Evolutionary conservation across 179 eudicot species (phyloP).

Genomic region (Beta macrorhiza): DNA sequence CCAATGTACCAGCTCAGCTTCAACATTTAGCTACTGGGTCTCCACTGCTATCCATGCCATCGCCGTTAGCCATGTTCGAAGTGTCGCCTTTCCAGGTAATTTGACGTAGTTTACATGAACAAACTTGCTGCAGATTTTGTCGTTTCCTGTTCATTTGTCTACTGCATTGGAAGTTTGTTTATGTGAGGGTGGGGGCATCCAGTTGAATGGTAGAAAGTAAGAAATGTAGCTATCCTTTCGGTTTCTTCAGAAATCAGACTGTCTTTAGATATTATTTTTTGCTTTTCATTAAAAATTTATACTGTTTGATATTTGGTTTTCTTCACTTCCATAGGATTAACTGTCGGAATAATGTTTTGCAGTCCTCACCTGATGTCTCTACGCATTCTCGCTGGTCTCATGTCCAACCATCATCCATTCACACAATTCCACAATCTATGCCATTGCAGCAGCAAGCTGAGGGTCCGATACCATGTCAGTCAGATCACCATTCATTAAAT

Average conservation of each 20-base stretch:
- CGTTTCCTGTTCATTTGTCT: background rate
- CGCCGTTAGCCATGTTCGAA: constrained; percentile 89
- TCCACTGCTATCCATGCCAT: constrained; percentile 65
- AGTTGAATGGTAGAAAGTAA: background rate
- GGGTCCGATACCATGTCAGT: constrained; percentile 48
- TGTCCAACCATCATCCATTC: constrained; percentile 57
- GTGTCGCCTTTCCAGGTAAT: constrained; percentile 87
- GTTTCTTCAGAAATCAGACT: background rate
- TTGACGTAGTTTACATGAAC: constrained; percentile 5
- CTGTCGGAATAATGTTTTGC: constrained; percentile 23
- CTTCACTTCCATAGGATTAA: constrained; percentile 13
- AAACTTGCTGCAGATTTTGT: background rate
- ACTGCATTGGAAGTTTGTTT: background rate
- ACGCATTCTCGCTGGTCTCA: constrained; percentile 81
- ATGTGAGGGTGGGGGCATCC: background rate
- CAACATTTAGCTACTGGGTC: constrained; percentile 85
- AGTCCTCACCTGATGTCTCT: constrained; percentile 69
- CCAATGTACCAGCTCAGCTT: constrained; percentile 49
- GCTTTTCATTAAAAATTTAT: too few relatives aligned
- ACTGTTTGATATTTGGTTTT: background rate
- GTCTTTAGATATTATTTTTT: background rate
- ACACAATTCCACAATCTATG: constrained; percentile 49
- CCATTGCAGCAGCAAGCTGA: constrained; percentile 62
- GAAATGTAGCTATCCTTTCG: background rate
- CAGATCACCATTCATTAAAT: constrained; percentile 43